Conservation (phyloP, 2,329 filamentous ascomycete species). For the Alternaria brassicicola region DNA sequence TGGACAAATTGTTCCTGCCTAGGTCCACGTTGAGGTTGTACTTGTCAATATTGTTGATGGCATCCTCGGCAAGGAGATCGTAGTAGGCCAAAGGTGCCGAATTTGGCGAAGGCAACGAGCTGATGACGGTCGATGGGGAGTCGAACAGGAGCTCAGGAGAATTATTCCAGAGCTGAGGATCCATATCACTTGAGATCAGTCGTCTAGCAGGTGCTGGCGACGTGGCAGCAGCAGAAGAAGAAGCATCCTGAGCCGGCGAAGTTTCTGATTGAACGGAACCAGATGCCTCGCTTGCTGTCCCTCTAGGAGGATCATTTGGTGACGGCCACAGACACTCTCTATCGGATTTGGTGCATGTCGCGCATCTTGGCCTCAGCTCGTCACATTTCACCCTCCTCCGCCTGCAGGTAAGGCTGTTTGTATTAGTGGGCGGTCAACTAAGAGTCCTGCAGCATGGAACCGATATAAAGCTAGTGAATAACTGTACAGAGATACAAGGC, state of each 20-base stretch:
- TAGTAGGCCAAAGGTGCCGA: slow-evolving; percentile 58
- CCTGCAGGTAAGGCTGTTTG: slow-evolving; percentile 52
- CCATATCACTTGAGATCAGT: slow-evolving; percentile 27
- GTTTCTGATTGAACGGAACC: slow-evolving; percentile 17
- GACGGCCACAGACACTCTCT: slow-evolving; percentile 51
- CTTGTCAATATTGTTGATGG: slow-evolving; percentile 46
- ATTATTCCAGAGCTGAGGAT: slow-evolving; percentile 26
- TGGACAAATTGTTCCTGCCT: slow-evolving; percentile 32
- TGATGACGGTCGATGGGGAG: slow-evolving; percentile 37
- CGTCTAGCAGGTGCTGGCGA: slow-evolving; percentile 27
- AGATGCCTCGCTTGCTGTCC: slow-evolving; percentile 13
- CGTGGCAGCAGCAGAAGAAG: slow-evolving; percentile 7
- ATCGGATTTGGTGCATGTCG: slow-evolving; percentile 53
- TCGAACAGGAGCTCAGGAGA: slow-evolving; percentile 44
- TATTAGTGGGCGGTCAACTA: slow-evolving; percentile 15
- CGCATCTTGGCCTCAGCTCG: slow-evolving; percentile 54
- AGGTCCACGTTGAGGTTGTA: slow-evolving; percentile 43
- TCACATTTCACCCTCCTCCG: slow-evolving; percentile 60
- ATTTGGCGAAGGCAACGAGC: slow-evolving; percentile 49
- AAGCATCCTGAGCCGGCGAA: slow-evolving; percentile 22
- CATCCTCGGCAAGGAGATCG: slow-evolving; percentile 55
- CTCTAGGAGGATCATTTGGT: slow-evolving; percentile 13
- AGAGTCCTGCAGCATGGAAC: background rate
- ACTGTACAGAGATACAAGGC: background rate
- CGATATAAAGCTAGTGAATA: background rate